A percentile compares a stretch with the other conserved stretches of the same genome.
Evolutionary conservation across 306 rosid species (phyloP).

Genomic region (Delonix regia): DNA sequence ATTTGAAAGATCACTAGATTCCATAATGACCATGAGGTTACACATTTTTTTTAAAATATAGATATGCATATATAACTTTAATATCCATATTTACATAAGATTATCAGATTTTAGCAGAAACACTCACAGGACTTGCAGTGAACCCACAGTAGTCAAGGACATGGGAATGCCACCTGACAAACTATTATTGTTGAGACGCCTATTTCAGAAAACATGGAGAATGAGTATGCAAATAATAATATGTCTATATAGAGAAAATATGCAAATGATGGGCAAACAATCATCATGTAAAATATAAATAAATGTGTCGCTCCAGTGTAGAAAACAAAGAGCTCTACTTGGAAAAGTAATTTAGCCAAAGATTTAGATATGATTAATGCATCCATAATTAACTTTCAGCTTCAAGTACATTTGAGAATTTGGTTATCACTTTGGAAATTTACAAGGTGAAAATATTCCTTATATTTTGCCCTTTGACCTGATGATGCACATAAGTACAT

Average conservation of each 20-base stretch:
- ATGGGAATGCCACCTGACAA: conserved; percentile 53
- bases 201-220: conserved; percentile 31
- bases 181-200: conserved; percentile 84
- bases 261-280: not conserved
- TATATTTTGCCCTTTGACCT: not conserved
- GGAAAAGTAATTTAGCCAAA: not conserved
- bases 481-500: not conserved
- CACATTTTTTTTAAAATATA: too few species aligned
- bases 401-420: not conserved
- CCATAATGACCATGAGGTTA: conserved; percentile 30
- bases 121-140: conserved; percentile 80
- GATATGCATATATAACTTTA: not conserved
- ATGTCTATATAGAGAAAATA: not conserved
- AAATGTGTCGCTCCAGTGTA: not conserved
- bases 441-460: not conserved
- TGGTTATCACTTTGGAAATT: not conserved
- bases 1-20: conserved; percentile 69
- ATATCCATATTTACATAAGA: not conserved
- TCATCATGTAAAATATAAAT: not conserved
- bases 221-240: conserved; percentile 26
- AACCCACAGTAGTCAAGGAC: conserved; percentile 38
- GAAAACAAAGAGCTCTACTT: not conserved
- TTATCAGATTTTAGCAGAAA: not conserved
- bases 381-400: not conserved
- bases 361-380: not conserved